These are phyloP conservation scores for Shiraia sp. DNA, from an alignment of 2,329 filamentous ascomycete species.

Conservation along the genomic window DNA sequence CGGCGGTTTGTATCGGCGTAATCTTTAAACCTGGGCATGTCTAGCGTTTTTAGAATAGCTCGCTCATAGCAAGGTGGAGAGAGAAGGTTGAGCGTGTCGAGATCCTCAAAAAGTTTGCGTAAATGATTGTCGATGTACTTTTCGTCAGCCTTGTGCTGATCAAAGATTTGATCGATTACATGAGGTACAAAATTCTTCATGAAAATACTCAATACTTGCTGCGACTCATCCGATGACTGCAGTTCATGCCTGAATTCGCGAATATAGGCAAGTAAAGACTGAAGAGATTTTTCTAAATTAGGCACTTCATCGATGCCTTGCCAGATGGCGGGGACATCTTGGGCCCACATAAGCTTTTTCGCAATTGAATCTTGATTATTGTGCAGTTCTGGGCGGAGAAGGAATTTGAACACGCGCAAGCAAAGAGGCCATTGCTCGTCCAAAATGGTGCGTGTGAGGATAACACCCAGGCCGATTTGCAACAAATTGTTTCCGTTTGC, in stretches of 20 bases:
- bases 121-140: constrained; percentile 32
- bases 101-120: constrained; percentile 25
- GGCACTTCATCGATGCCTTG: constrained; percentile 23
- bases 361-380: neutral
- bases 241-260: constrained; percentile 29
- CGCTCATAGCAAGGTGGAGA: constrained; percentile 29
- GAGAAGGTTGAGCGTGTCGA: constrained; percentile 23
- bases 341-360: constrained; percentile 9
- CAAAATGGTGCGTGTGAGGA: constrained; percentile 33
- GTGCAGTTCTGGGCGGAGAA: constrained; percentile 11
- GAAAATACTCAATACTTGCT: constrained; percentile 22
- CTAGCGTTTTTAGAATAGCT: constrained; percentile 28
- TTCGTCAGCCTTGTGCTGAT: constrained; percentile 23
- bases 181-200: constrained; percentile 30
- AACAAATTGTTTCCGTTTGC: constrained; percentile 4
- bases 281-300: constrained; percentile 25
- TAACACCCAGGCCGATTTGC: constrained; percentile 32
- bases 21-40: constrained; percentile 28
- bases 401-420: constrained; percentile 29
- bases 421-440: constrained; percentile 43
- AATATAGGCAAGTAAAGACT: constrained; percentile 33
- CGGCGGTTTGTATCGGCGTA: constrained; percentile 31
- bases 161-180: constrained; percentile 31
- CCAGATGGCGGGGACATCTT: constrained; percentile 29
- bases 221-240: constrained; percentile 14